Percentiles rank a stretch among this genome's conserved stretches.
phyloP scores from a whole-genome alignment of 2,329 filamentous ascomycete species.

The Sclerotinia subarctica region DNA sequence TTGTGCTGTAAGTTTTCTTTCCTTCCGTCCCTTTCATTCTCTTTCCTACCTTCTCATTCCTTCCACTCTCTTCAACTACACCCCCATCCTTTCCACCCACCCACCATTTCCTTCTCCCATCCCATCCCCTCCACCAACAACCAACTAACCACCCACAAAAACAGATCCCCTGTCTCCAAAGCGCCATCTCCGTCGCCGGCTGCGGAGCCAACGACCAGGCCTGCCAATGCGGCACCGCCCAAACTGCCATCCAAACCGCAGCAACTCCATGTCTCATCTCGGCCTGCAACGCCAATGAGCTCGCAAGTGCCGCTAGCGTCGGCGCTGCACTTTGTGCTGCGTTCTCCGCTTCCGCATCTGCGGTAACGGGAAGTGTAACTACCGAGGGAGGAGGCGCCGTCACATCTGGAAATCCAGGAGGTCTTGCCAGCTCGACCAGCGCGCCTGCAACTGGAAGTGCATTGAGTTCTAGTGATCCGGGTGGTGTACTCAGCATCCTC shows the following conservation, averaged over 20 bases:
- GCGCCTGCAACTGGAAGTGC: neutral
- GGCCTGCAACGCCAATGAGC: slow-evolving; percentile 38
- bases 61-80: neutral
- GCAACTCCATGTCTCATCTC: slow-evolving; percentile 36
- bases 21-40: neutral
- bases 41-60: neutral
- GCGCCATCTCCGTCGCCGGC: slow-evolving; percentile 40
- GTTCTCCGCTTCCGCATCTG: slow-evolving; percentile 31
- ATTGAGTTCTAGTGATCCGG: neutral
- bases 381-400: neutral
- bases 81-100: neutral
- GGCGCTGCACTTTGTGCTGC: slow-evolving; percentile 38
- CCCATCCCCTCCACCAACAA: neutral
- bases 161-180: slow-evolving; percentile 38
- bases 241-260: slow-evolving; percentile 37
- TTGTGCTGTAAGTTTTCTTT: slow-evolving; percentile 5
- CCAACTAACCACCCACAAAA: neutral
- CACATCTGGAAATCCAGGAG: neutral
- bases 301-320: slow-evolving; percentile 39
- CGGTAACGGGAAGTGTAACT: neutral
- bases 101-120: no score
- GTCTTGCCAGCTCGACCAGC: neutral
- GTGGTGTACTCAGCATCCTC: neutral
- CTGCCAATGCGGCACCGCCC: slow-evolving; percentile 41
- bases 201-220: slow-evolving; percentile 41